These are phyloP conservation scores for Dovyalis caffra DNA, from an alignment of 345 rosid species.

Conservation along the genomic window DNA sequence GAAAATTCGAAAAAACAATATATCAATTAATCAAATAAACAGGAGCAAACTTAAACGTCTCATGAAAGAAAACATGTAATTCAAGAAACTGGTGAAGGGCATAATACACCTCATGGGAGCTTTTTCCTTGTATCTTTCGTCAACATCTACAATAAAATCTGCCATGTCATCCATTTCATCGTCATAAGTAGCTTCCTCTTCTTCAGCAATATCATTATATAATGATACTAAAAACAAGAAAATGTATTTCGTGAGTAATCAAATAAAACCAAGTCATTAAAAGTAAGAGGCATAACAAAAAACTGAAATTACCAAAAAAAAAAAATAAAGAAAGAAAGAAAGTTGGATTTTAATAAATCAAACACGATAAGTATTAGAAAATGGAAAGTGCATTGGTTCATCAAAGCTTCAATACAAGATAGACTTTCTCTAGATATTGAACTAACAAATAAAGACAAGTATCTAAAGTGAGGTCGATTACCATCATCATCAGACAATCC, in stretches of 20 bases:
- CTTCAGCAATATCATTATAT: background rate
- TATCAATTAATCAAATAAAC: background rate
- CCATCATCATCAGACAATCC: background rate
- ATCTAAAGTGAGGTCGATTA: background rate
- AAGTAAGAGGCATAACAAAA: background rate
- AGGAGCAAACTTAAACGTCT: background rate
- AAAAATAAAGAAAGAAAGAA: background rate
- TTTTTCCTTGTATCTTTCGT: background rate
- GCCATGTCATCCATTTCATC: conserved; percentile 11
- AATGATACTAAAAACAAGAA: background rate
- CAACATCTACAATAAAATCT: conserved; percentile 11
- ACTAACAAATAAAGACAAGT: background rate
- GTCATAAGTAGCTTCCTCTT: background rate
- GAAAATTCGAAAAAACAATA: background rate
- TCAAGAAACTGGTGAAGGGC: background rate
- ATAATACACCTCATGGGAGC: background rate
- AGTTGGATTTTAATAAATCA: background rate
- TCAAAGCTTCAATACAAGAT: no score
- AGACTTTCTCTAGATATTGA: no score
- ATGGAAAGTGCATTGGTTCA: no score
- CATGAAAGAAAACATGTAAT: background rate
- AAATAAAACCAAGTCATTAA: background rate
- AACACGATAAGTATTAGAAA: background rate
- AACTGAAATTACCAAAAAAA: background rate
- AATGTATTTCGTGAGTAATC: background rate